Percentiles rank a stretch among this genome's conserved stretches.
These are phyloP conservation scores for Talaromyces ruber DNA, from an alignment of 495 filamentous ascomycete genomes.

Conservation along the genomic window DNA sequence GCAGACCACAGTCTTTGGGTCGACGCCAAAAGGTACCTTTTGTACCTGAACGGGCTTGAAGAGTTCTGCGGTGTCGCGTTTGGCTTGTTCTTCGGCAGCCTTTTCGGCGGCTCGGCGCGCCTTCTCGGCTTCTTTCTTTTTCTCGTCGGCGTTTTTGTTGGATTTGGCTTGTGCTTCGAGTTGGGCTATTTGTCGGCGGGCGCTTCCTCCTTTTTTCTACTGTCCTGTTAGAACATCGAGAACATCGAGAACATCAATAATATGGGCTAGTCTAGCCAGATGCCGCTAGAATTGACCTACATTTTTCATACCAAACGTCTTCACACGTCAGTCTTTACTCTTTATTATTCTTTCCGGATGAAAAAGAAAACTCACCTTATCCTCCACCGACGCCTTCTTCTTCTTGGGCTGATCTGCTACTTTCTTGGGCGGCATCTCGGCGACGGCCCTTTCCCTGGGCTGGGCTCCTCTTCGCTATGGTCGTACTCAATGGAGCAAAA, in stretches of 20 bases:
- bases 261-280: conserved; percentile 5
- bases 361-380: conserved; percentile 51
- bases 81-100: conserved; percentile 74
- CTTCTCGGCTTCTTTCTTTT: conserved; percentile 85
- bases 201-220: conserved; percentile 81
- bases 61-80: conserved; percentile 68
- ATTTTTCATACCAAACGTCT: conserved; percentile 99
- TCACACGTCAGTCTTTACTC: conserved; percentile 14
- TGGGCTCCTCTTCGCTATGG: not conserved
- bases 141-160: conserved; percentile 73
- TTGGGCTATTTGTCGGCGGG: conserved; percentile 81
- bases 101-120: conserved; percentile 75
- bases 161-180: conserved; percentile 61
- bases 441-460: conserved; percentile 10
- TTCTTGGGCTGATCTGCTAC: conserved; percentile 48
- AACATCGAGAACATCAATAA: not conserved
- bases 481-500: not conserved
- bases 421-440: conserved; percentile 91
- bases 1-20: conserved; percentile 97
- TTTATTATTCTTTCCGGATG: not conserved
- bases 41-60: conserved; percentile 94
- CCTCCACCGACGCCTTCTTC: conserved; percentile 71
- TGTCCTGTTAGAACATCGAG: not conserved
- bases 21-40: conserved; percentile 95
- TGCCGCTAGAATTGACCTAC: conserved; percentile 29